phyloP scores from a whole-genome alignment of 805 yeast species.

The Pichia exigua region DNA sequence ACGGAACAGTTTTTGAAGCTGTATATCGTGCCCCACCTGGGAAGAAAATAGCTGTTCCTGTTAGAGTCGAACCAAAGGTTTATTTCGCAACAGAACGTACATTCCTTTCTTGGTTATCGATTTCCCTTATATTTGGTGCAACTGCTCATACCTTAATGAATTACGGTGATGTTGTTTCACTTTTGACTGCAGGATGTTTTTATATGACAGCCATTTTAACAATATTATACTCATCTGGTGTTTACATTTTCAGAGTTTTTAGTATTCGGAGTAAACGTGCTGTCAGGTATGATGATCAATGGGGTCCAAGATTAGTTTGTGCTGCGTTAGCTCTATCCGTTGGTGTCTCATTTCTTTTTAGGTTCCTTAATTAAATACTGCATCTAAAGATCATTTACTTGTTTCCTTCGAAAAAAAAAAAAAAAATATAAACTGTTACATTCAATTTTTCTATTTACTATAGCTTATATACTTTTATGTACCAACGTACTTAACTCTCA shows the following conservation, averaged over 20 bases:
- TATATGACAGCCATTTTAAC: slow-evolving; percentile 72
- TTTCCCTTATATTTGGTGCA: slow-evolving; percentile 80
- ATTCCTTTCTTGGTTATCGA: slow-evolving; percentile 86
- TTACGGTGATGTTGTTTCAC: slow-evolving; percentile 69
- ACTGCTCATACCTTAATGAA: slow-evolving; percentile 81
- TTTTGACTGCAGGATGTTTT: slow-evolving; percentile 81
- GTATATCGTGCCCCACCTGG: slow-evolving; percentile 75
- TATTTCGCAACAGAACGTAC: slow-evolving; percentile 98
- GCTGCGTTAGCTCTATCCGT: slow-evolving; percentile 64
- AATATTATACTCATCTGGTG: slow-evolving; percentile 60
- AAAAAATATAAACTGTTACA: no score
- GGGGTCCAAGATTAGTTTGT: slow-evolving; percentile 85
- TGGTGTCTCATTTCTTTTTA: slow-evolving; percentile 50
- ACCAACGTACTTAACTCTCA: not conserved
- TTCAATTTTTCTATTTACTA: not conserved
- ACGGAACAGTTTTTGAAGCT: slow-evolving; percentile 55
- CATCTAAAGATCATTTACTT: no score
- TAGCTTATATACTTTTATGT: not conserved
- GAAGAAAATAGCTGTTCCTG: slow-evolving; percentile 83
- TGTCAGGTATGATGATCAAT: slow-evolving; percentile 74
- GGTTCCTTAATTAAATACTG: slow-evolving; percentile 27
- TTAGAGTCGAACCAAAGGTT: slow-evolving; percentile 97
- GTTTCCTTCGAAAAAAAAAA: no score
- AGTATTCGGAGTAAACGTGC: slow-evolving; percentile 79
- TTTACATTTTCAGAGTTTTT: slow-evolving; percentile 74